phyloP scores from a whole-genome alignment of 768 basidiomycete genomes.

The Coprinopsis strossmayeri region DNA sequence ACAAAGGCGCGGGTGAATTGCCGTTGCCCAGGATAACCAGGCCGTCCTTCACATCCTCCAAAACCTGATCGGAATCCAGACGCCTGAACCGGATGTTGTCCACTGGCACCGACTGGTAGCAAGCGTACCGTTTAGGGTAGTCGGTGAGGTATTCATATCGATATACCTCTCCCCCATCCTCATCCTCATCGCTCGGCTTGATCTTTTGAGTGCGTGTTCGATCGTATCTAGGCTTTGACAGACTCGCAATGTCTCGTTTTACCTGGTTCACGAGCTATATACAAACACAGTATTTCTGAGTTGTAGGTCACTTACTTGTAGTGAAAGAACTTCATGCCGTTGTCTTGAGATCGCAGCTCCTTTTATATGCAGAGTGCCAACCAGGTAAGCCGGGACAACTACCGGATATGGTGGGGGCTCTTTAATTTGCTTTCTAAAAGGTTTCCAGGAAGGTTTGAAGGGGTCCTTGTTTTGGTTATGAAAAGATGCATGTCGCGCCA shows the following conservation, averaged over 20 bases:
- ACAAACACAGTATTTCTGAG: background rate
- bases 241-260: background rate
- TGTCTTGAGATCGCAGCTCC: constrained; percentile 42
- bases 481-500: constrained; percentile 36
- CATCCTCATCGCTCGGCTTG: constrained; percentile 10
- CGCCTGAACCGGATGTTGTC: constrained; percentile 33
- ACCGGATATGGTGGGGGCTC: constrained; percentile 31
- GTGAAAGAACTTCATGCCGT: constrained; percentile 43
- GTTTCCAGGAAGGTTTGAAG: constrained; percentile 29
- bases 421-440: constrained; percentile 20
- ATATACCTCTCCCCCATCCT: constrained; percentile 17
- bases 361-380: constrained; percentile 36
- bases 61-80: constrained; percentile 41
- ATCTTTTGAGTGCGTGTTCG: constrained; percentile 14
- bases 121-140: constrained; percentile 34
- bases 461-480: constrained; percentile 22
- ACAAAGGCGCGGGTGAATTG: background rate
- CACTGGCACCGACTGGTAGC: constrained; percentile 29
- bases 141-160: constrained; percentile 48
- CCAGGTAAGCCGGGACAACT: constrained; percentile 44
- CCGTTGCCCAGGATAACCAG: constrained; percentile 38
- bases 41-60: constrained; percentile 39
- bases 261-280: background rate
- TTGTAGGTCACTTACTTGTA: constrained; percentile 42
- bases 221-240: background rate